Base-by-base conservation (phyloP, 345 rosid genomes). In the Firmiana major region DNA sequence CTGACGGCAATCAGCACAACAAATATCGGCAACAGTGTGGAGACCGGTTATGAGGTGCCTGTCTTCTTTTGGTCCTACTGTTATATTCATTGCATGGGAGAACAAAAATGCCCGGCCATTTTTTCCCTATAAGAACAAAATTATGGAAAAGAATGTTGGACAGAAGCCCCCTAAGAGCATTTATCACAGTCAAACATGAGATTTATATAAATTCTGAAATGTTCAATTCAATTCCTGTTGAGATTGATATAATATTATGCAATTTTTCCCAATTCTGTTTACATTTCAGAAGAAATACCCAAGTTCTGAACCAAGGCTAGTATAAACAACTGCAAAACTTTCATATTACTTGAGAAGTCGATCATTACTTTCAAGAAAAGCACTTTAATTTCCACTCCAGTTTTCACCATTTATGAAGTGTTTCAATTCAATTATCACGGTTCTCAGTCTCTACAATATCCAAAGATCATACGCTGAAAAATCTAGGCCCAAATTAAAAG, bases 21-120 rank as follows among this genome's bases (percentile, higher is more conserved):
- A 73, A 74, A 91, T 81, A 81, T 91, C 98, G 10, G 97, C 94
- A 36, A 93, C 98, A 0, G 98, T 93, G 87, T 93, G 98, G 71
- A 93, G 94, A 62, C 97, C 97, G 0, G 97, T 91, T 73, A 90
- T 40, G 19, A 93, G 92, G 54, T 85, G 80, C 75, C 97, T 79
- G 84, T 93, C 97, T 83, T 91, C 97, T 83, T 88, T 91, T 54
- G 89, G 75, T 66, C 97, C 97, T 9, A 83, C 84, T 68, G 77
- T 81, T 51, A 91, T 51, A 85, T 91, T 93, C 97, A 89, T 89
- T 6, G 97, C 94, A 76, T 88, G 97, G 77, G 97, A 87, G 86
- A 93, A 91, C 28, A 93, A 90, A 84, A 93, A 93, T 48, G 94
- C 97, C 75, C 97, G 84, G 62, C 97, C 97, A 45, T 86, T 85